Evolutionary conservation across 805 yeast genomes (phyloP).

Genomic region (Candida patagonica): DNA sequence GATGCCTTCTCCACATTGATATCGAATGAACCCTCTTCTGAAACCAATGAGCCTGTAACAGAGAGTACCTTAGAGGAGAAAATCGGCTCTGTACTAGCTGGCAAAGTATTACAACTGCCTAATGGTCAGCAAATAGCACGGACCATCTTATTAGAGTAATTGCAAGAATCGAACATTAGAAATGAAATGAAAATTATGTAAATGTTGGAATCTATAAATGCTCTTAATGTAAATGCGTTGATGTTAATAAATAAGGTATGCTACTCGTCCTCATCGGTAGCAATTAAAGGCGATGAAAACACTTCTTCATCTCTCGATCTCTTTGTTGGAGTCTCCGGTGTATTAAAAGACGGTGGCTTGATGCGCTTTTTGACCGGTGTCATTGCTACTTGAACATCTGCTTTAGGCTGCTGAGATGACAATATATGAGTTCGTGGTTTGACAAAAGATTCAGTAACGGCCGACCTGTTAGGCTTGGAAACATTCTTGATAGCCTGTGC

Average conservation of each 20-base stretch:
- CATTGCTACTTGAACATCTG: slow-evolving; percentile 1
- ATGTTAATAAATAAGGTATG: slow-evolving; percentile 2
- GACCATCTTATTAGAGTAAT: slow-evolving; percentile 42
- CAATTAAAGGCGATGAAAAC: slow-evolving; percentile 1
- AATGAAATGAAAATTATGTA: background rate
- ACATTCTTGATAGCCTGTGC: slow-evolving; percentile 16
- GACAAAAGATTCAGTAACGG: background rate
- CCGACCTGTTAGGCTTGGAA: slow-evolving; percentile 14
- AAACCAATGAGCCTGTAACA: slow-evolving; percentile 27
- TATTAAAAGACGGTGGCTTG: background rate
- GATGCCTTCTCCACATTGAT: slow-evolving; percentile 45
- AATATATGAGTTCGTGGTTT: too few relatives aligned
- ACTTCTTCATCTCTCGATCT: background rate
- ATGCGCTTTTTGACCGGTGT: slow-evolving; percentile 1
- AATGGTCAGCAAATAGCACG: slow-evolving; percentile 44
- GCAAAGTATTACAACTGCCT: slow-evolving; percentile 37
- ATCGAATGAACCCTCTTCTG: slow-evolving; percentile 24
- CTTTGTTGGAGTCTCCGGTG: slow-evolving; percentile 1
- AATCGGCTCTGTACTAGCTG: slow-evolving; percentile 52
- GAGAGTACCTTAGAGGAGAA: slow-evolving; percentile 41
- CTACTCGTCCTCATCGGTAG: slow-evolving; percentile 1
- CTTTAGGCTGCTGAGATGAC: too few relatives aligned
- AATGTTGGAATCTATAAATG: background rate
- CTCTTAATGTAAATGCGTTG: background rate
- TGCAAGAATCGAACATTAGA: too few relatives aligned